Conservation (phyloP, 768 basidiomycete genomes). For the Suillus lakei region DNA sequence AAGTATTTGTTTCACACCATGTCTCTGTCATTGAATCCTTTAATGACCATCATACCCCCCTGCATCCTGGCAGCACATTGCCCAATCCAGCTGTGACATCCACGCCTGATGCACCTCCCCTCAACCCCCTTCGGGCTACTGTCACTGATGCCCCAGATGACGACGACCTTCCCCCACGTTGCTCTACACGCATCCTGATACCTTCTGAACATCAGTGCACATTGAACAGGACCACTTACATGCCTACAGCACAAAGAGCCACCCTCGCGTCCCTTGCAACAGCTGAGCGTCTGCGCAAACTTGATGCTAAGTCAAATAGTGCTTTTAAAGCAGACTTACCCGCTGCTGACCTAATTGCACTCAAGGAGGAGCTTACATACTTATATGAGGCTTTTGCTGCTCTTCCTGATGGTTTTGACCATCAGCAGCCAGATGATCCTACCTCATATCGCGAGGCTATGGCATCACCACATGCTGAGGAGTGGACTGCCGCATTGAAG, state of each 20-base stretch:
- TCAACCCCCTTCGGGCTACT: no score
- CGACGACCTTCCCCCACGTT: background rate
- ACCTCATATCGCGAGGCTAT: constrained; percentile 22
- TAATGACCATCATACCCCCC: no score
- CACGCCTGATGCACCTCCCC: no score
- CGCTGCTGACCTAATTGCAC: no score
- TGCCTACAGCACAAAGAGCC: background rate
- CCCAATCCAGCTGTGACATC: background rate
- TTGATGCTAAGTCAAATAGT: no score
- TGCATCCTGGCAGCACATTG: no score
- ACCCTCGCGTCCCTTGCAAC: no score
- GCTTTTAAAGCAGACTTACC: no score
- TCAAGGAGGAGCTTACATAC: background rate
- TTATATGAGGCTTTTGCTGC: background rate
- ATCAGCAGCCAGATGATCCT: constrained; percentile 21
- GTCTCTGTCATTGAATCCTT: constrained; percentile 25
- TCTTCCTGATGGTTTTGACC: background rate
- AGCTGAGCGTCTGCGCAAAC: no score
- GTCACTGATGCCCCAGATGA: no score
- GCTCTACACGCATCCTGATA: constrained; percentile 4
- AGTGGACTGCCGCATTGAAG: constrained; percentile 27
- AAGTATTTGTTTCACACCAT: constrained; percentile 20
- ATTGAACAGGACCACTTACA: constrained; percentile 1
- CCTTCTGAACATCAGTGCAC: constrained; percentile 16
- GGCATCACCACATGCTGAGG: constrained; percentile 10